Conservation (phyloP, 192 early-diverging fungal species). For the Thamnidium elegans region DNA sequence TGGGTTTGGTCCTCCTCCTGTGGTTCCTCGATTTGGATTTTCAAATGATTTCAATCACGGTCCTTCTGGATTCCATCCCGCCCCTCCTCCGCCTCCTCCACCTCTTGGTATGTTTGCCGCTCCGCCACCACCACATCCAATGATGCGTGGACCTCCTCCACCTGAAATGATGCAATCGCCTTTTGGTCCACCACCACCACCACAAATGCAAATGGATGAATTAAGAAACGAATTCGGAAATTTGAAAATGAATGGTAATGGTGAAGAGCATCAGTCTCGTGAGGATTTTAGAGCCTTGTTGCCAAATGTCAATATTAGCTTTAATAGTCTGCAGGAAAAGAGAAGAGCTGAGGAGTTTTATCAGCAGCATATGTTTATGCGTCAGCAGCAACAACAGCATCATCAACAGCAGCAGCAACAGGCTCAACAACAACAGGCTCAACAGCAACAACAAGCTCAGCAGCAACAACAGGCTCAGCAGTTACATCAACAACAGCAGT, state of each 20-base stretch:
- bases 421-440: no score
- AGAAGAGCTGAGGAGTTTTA: slow-evolving; percentile 12
- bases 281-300: slow-evolving; percentile 55
- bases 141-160: slow-evolving; percentile 2
- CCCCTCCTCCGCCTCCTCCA: slow-evolving; percentile 5
- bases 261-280: neutral
- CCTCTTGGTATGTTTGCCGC: slow-evolving; percentile 17
- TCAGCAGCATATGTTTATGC: slow-evolving; percentile 21
- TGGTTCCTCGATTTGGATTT: slow-evolving; percentile 8
- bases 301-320: slow-evolving; percentile 63
- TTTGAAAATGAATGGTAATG: neutral
- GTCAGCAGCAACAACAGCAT: slow-evolving; percentile 14
- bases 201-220: neutral
- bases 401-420: slow-evolving; percentile 16
- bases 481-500: neutral
- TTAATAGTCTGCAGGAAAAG: slow-evolving; percentile 31
- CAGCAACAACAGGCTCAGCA: neutral
- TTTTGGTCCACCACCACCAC: neutral
- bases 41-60: neutral
- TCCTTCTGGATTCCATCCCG: slow-evolving; percentile 8
- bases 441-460: slow-evolving; percentile 20
- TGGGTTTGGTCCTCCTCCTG: slow-evolving; percentile 17
- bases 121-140: slow-evolving; percentile 12
- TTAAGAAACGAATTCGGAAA: slow-evolving; percentile 14
- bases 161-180: neutral